These are phyloP conservation scores for Hyphopichia pseudoburtonii DNA, from an alignment of 1,139 yeast species.

Conservation along the genomic window DNA sequence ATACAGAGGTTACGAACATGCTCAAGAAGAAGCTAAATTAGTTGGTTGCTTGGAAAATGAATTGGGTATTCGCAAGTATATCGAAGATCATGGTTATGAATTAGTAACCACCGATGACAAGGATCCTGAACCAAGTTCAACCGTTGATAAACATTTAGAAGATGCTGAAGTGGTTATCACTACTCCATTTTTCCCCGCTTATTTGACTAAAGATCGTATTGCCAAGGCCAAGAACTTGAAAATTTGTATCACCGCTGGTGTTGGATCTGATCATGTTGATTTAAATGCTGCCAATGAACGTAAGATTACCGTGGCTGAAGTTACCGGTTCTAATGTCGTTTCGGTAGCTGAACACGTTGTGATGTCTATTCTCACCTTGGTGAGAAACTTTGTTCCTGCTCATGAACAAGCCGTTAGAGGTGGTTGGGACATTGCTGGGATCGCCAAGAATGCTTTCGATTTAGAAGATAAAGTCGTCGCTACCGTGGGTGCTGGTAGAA, in stretches of 20 bases:
- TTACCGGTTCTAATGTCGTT: conserved; percentile 78
- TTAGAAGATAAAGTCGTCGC: conserved; percentile 74
- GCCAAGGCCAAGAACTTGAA: conserved; percentile 73
- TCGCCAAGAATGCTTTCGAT: conserved; percentile 72
- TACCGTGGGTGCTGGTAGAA: conserved; percentile 82
- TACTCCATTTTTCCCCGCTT: conserved; percentile 84
- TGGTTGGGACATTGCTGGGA: conserved; percentile 78
- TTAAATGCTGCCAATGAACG: conserved; percentile 67
- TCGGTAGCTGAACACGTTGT: conserved; percentile 83
- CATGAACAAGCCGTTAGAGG: conserved; percentile 64
- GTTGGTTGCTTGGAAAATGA: conserved; percentile 77
- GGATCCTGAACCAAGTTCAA: conserved; percentile 59
- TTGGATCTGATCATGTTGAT: conserved; percentile 82
- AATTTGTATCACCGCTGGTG: conserved; percentile 77
- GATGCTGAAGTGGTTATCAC: conserved; percentile 78
- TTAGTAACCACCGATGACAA: conserved; percentile 66
- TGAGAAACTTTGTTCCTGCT: conserved; percentile 78
- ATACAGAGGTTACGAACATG: conserved; percentile 57
- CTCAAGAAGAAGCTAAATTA: conserved; percentile 57
- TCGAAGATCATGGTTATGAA: conserved; percentile 68
- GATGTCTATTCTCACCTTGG: conserved; percentile 70
- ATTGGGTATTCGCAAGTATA: conserved; percentile 65
- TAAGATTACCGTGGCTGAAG: conserved; percentile 69
- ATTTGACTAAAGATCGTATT: conserved; percentile 65
- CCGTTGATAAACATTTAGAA: conserved; percentile 61